Conservation (phyloP, 768 basidiomycete genomes). For the Pisolithus albus region DNA sequence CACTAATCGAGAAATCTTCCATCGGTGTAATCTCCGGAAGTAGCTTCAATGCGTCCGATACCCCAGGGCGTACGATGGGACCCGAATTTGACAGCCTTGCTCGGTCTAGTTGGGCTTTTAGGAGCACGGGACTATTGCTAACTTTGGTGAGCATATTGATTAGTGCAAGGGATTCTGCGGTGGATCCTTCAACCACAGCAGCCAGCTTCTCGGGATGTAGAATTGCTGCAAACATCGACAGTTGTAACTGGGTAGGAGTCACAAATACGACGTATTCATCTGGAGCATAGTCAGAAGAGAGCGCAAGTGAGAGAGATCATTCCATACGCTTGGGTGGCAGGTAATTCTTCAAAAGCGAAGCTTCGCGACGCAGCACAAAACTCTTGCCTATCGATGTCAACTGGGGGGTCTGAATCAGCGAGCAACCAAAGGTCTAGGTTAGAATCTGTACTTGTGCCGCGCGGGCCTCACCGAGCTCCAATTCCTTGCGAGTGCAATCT, state of each 20-base stretch:
- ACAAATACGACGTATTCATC: conserved; percentile 99
- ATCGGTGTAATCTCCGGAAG: conserved; percentile 54
- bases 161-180: conserved; percentile 70
- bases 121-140: conserved; percentile 84
- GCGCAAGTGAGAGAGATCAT: not conserved
- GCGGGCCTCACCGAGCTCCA: conserved; percentile 72
- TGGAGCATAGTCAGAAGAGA: conserved; percentile 24
- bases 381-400: conserved; percentile 68
- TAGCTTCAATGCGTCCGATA: conserved; percentile 55
- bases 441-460: conserved; percentile 54
- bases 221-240: conserved; percentile 70
- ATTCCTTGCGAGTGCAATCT: conserved; percentile 61
- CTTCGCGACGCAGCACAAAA: conserved; percentile 88
- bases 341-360: conserved; percentile 71
- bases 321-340: conserved; percentile 85
- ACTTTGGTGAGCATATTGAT: conserved; percentile 83
- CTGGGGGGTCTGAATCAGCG: conserved; percentile 31
- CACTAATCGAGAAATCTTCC: conserved; percentile 74
- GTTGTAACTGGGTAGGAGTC: conserved; percentile 77
- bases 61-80: conserved; percentile 38
- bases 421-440: not conserved
- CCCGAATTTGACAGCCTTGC: conserved; percentile 39
- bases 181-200: conserved; percentile 60
- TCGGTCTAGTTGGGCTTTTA: conserved; percentile 72
- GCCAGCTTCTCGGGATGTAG: conserved; percentile 67